Evolutionary conservation across 1,139 yeast species (phyloP).

Genomic region (Candida mesenterica): DNA sequence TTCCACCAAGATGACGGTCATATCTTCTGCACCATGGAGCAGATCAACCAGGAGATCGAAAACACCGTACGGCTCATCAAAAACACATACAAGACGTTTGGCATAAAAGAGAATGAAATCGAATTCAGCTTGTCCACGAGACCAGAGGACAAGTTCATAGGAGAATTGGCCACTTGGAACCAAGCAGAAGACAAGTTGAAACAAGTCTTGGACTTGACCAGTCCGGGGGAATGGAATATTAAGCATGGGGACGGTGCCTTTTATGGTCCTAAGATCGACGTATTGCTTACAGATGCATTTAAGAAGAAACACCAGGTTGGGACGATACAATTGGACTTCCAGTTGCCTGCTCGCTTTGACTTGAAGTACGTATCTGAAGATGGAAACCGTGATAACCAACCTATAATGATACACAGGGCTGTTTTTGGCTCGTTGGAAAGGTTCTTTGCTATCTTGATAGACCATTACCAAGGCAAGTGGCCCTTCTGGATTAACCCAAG

Average conservation of each 20-base stretch:
- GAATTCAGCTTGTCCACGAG: slow-evolving; percentile 82
- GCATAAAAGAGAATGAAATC: slow-evolving; percentile 53
- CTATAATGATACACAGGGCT: slow-evolving; percentile 94
- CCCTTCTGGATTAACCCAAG: slow-evolving; percentile 98
- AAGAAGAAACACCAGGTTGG: slow-evolving; percentile 92
- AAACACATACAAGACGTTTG: slow-evolving; percentile 76
- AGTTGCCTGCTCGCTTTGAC: slow-evolving; percentile 82
- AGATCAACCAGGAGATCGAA: slow-evolving; percentile 74
- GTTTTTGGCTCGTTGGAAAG: slow-evolving; percentile 93
- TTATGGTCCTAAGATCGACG: slow-evolving; percentile 95
- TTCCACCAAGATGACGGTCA: slow-evolving; percentile 99
- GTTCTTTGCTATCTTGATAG: slow-evolving; percentile 85
- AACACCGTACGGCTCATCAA: slow-evolving; percentile 74
- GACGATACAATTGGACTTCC: slow-evolving; percentile 93
- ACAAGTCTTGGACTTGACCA: slow-evolving; percentile 57
- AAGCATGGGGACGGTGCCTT: slow-evolving; percentile 97
- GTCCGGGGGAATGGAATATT: slow-evolving; percentile 60
- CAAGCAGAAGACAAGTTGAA: slow-evolving; percentile 74
- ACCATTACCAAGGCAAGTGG: slow-evolving; percentile 93
- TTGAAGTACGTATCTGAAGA: slow-evolving; percentile 59
- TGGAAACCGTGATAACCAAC: slow-evolving; percentile 54
- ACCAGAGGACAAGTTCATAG: slow-evolving; percentile 80
- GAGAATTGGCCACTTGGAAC: slow-evolving; percentile 81
- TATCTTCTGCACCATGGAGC: slow-evolving; percentile 83
- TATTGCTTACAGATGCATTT: slow-evolving; percentile 78